phyloP scores from a whole-genome alignment of 805 yeast species.

The Wickerhamiella galacta region DNA sequence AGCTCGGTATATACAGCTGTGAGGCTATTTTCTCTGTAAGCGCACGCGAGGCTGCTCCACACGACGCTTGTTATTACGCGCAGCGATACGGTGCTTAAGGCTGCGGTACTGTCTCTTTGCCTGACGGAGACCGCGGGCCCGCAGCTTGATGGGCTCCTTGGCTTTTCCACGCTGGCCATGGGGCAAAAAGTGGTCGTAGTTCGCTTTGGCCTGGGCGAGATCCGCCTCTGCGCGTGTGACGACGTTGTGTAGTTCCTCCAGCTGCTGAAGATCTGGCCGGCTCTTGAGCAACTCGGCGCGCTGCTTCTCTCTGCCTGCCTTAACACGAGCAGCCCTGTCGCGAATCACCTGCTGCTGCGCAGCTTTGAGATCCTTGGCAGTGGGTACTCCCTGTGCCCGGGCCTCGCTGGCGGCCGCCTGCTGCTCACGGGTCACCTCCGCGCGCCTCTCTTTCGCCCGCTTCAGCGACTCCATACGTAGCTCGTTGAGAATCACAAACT shows the following conservation, averaged over 20 bases:
- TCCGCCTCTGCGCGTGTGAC: slow-evolving; percentile 12
- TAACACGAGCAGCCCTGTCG: slow-evolving; percentile 4
- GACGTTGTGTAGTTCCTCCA: slow-evolving; percentile 10
- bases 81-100: slow-evolving; percentile 14
- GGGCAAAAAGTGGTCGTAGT: slow-evolving; percentile 16
- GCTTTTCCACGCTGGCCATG: slow-evolving; percentile 18
- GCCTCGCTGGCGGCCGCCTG: slow-evolving; percentile 6
- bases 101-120: slow-evolving; percentile 16
- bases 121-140: slow-evolving; percentile 15
- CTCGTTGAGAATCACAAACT: slow-evolving; percentile 47
- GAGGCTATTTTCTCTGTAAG: neutral
- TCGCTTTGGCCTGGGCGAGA: slow-evolving; percentile 11
- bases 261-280: slow-evolving; percentile 14
- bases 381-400: slow-evolving; percentile 10
- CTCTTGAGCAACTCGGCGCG: slow-evolving; percentile 9
- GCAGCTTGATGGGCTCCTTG: slow-evolving; percentile 17
- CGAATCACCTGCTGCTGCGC: slow-evolving; percentile 1
- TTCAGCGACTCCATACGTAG: slow-evolving; percentile 10
- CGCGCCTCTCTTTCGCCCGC: slow-evolving; percentile 5
- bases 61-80: slow-evolving; percentile 15
- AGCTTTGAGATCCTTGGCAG: neutral
- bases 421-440: slow-evolving; percentile 3
- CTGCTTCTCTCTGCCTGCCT: slow-evolving; percentile 6
- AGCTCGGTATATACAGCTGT: too few relatives aligned
- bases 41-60: slow-evolving; percentile 15